phyloP scores from a whole-genome alignment of 768 basidiomycete species.

The Pulveroboletus frians region DNA sequence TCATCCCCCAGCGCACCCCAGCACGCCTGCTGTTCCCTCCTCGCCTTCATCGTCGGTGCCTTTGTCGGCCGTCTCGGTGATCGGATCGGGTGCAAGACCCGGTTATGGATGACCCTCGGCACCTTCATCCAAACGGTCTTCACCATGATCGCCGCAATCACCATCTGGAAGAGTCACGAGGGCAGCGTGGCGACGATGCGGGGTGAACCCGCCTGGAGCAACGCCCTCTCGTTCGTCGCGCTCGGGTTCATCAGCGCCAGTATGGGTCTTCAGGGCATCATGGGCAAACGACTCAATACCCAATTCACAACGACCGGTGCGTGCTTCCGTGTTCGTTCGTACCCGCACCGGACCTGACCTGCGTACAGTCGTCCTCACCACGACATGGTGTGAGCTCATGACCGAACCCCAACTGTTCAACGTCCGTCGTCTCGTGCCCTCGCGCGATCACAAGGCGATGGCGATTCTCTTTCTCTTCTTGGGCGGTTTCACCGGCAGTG shows the following conservation, averaged over 20 bases:
- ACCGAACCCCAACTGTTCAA: slow-evolving; percentile 74
- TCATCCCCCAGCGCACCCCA: too few species aligned
- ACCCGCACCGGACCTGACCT: background rate
- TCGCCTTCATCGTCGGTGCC: slow-evolving; percentile 75
- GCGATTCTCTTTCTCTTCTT: slow-evolving; percentile 66
- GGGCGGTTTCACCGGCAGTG: slow-evolving; percentile 66
- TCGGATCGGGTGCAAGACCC: slow-evolving; percentile 64
- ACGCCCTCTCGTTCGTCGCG: slow-evolving; percentile 58
- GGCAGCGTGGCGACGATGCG: slow-evolving; percentile 48
- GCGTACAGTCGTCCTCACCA: slow-evolving; percentile 69
- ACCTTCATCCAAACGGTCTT: slow-evolving; percentile 72
- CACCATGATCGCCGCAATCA: slow-evolving; percentile 67
- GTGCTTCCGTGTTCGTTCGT: slow-evolving; percentile 17
- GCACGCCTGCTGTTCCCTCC: slow-evolving; percentile 66
- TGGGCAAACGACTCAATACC: slow-evolving; percentile 75
- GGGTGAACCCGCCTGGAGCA: slow-evolving; percentile 67
- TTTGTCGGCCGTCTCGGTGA: slow-evolving; percentile 83
- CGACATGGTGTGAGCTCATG: slow-evolving; percentile 85
- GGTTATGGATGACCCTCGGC: slow-evolving; percentile 67
- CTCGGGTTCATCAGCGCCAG: slow-evolving; percentile 73
- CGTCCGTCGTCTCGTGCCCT: slow-evolving; percentile 42
- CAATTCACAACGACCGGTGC: slow-evolving; percentile 74
- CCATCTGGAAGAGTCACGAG: slow-evolving; percentile 66
- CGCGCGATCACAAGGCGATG: slow-evolving; percentile 69
- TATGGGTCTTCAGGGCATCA: slow-evolving; percentile 81